A percentile compares a stretch with the other conserved stretches of the same genome.
phyloP scores from a whole-genome alignment of 768 basidiomycete genomes.

The Lactarius vividus region DNA sequence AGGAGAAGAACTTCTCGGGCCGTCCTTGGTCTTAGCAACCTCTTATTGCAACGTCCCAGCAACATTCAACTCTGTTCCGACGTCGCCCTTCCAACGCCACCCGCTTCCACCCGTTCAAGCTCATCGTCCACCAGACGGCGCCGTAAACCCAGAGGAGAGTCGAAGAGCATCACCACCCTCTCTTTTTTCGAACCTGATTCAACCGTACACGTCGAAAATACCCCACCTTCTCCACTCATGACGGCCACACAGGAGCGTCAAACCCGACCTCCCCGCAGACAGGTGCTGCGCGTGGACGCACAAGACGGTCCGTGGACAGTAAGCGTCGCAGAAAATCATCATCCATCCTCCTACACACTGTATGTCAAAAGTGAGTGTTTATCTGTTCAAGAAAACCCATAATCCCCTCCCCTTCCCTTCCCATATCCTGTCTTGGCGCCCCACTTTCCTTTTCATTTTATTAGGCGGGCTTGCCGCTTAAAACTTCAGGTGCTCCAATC shows the following conservation, averaged over 20 bases:
- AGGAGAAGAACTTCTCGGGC: constrained; percentile 49
- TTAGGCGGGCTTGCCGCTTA: constrained; percentile 25
- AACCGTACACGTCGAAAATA: constrained; percentile 32
- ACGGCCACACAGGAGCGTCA: constrained; percentile 31
- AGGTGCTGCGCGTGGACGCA: constrained; percentile 60
- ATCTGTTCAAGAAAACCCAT: constrained; percentile 1
- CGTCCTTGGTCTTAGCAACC: constrained; percentile 44
- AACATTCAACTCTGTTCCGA: constrained; percentile 31
- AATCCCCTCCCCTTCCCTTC: constrained; percentile 27
- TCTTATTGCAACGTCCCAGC: constrained; percentile 35
- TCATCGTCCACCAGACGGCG: constrained; percentile 38
- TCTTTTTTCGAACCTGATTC: constrained; percentile 44
- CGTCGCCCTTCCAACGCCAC: constrained; percentile 32
- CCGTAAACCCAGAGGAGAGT: constrained; percentile 38
- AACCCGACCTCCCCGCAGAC: constrained; percentile 36
- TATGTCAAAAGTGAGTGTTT: constrained; percentile 84
- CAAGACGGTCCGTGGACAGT: constrained; percentile 86
- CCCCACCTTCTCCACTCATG: constrained; percentile 26
- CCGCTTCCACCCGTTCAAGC: constrained; percentile 40
- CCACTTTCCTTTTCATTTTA: constrained; percentile 22
- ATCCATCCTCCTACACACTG: constrained; percentile 69
- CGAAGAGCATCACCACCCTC: constrained; percentile 41
- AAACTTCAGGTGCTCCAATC: constrained; percentile 3
- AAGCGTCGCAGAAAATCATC: constrained; percentile 82
- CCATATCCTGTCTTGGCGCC: constrained; percentile 6